Evolutionary conservation across 441 rosid genomes (phyloP).

Genomic region (Populus trichocarpa): DNA sequence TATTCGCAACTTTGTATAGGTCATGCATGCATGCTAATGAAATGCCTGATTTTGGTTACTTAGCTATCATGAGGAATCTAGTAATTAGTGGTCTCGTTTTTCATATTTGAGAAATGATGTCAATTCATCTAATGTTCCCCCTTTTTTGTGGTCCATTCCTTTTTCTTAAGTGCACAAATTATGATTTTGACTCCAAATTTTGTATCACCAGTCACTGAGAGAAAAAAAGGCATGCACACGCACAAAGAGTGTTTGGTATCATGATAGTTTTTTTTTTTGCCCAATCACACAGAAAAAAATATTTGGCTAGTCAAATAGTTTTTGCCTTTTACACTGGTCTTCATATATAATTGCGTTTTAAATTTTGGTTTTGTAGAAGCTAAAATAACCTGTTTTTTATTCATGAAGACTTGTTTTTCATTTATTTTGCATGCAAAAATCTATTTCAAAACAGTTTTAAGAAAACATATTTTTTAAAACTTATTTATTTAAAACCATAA

Average conservation of each 20-base stretch:
- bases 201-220: constrained; percentile 4
- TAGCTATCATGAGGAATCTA: not conserved
- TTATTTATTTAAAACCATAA: too few species aligned
- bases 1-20: not conserved
- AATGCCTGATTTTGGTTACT: not conserved
- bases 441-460: too few species aligned
- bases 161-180: not conserved
- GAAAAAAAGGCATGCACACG: not conserved
- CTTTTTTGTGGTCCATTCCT: not conserved
- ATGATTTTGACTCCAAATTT: not conserved
- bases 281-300: too few species aligned
- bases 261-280: too few species aligned
- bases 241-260: not conserved
- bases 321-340: too few species aligned
- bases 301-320: too few species aligned
- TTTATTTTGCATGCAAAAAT: too few species aligned
- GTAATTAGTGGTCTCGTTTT: not conserved
- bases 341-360: too few species aligned
- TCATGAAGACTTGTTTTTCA: too few species aligned
- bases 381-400: too few species aligned
- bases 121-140: not conserved
- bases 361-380: too few species aligned
- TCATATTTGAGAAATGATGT: not conserved
- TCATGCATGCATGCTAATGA: not conserved
- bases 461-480: too few species aligned